A percentile compares a stretch with the other conserved stretches of the same genome.
Conservation (phyloP, 2,329 filamentous ascomycete genomes). For the Fusarium tjaetaba region DNA sequence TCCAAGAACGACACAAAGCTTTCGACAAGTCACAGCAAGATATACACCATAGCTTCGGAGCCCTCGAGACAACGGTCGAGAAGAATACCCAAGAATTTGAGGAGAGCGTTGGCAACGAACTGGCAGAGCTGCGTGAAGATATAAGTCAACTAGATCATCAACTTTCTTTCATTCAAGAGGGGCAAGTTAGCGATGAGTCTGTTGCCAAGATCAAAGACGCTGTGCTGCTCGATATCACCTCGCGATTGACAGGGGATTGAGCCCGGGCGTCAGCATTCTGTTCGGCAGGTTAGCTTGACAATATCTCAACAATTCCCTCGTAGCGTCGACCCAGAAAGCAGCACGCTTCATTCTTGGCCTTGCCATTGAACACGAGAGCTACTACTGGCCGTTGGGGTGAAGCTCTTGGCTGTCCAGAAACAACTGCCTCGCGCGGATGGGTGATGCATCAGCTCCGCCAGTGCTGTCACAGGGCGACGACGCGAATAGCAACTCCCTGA, state of each 20-base stretch:
- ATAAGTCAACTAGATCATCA: background rate
- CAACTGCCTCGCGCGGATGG: background rate
- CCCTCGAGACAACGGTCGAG: background rate
- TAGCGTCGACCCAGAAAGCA: background rate
- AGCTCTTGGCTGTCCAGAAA: background rate
- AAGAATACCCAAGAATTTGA: background rate
- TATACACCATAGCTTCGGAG: background rate
- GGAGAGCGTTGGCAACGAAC: background rate
- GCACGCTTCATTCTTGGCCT: background rate
- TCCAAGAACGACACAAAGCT: background rate
- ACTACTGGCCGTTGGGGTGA: no score
- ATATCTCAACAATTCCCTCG: no score
- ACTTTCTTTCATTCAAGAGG: background rate
- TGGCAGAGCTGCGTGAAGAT: conserved; percentile 6
- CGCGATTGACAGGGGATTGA: conserved; percentile 2
- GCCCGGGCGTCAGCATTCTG: background rate
- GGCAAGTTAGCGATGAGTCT: conserved; percentile 1
- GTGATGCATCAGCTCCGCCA: background rate
- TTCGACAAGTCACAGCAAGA: background rate
- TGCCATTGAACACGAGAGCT: background rate
- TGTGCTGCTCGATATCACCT: background rate
- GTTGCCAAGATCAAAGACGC: conserved; percentile 8
- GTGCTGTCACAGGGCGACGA: background rate
- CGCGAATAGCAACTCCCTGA: background rate
- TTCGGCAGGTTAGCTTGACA: background rate